phyloP scores from a whole-genome alignment of 2,329 filamentous ascomycete genomes.

The Pyrenophora graminea region DNA sequence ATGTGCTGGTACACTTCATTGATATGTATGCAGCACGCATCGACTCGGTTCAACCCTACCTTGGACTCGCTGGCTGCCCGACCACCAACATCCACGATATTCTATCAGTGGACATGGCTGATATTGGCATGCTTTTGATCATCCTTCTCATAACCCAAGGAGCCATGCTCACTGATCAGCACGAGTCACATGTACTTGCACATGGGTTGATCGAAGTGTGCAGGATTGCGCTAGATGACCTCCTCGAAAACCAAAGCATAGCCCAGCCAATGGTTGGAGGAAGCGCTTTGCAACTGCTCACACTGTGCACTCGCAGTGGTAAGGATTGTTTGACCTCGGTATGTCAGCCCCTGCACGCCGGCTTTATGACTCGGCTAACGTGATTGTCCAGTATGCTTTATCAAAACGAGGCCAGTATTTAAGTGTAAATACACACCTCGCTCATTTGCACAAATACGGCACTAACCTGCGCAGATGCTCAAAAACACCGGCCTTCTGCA shows the following conservation, averaged over 20 bases:
- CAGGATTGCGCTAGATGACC: conserved; percentile 9
- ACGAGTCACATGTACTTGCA: conserved; percentile 4
- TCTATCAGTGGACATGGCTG: conserved; percentile 2
- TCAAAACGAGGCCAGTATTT: conserved; percentile 10
- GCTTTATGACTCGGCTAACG: background rate
- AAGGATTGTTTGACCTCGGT: conserved; percentile 7
- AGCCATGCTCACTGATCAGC: conserved; percentile 9
- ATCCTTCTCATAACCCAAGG: conserved; percentile 8
- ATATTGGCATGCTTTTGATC: conserved; percentile 8
- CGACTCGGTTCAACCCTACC: conserved; percentile 9
- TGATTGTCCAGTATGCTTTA: background rate
- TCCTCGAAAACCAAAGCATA: conserved; percentile 9
- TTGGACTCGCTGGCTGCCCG: conserved; percentile 8
- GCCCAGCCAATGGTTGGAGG: conserved; percentile 8
- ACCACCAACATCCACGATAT: conserved; percentile 6
- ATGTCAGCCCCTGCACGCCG: background rate
- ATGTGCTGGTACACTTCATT: conserved; percentile 9
- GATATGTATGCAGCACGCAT: conserved; percentile 6
- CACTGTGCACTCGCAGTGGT: conserved; percentile 8
- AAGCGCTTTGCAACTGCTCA: conserved; percentile 5
- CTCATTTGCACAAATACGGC: background rate
- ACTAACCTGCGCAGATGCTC: conserved; percentile 1
- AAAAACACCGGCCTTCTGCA: conserved; percentile 5
- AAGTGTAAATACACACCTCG: background rate
- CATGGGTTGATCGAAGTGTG: conserved; percentile 8